Evolutionary conservation across 345 rosid genomes (phyloP), one percentile per base, ranked within the genome.

Genomic region (Hibiscus syriacus): DNA sequence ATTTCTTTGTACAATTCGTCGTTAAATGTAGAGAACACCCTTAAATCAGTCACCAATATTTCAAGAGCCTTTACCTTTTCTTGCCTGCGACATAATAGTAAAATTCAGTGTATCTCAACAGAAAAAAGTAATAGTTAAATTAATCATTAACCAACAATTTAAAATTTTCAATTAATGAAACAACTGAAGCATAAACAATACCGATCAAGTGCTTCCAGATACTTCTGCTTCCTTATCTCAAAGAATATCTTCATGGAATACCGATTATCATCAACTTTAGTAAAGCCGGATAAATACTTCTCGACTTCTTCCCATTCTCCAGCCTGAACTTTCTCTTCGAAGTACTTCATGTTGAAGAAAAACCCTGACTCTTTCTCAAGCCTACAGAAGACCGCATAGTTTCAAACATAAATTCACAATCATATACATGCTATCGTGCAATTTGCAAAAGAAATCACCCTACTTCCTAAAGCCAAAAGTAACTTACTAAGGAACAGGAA

Each of bases 121-220:
- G 26, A 26, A 10, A 32, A 58, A 30, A 58, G 11, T 2, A 7
- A 19, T n/a, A 32, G 43, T 58, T 58, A 34, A 34, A 19, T 34
- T 1, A 19, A 19, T 19, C 46, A 36, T 36, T 59, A 19, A 36
- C 36, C 13, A 57, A 30, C 2, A 57, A 16, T 30, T 16, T 34
- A 20, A 58, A 16, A 20, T 3, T 32, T 58, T 17, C 45, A 17
- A 3, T 58, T 34, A 17, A 25, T 58, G 16, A 10, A 58, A 58
- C 14, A 34, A 17, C 45, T 17, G 64, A 32, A 59, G 45, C 64
- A 34, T 59, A 19, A 25, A 27, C 27, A 16, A 54, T 80, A 89
- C 96, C 87, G 75, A 80, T 90, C 96, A 52, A 90, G 91, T 6
- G 96, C 96, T 78, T 90, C 96, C 10, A 90, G 91, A 79, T 90